Evolutionary conservation across 2,329 filamentous ascomycete genomes (phyloP).

Genomic region (Periglandula ipomoeae): DNA sequence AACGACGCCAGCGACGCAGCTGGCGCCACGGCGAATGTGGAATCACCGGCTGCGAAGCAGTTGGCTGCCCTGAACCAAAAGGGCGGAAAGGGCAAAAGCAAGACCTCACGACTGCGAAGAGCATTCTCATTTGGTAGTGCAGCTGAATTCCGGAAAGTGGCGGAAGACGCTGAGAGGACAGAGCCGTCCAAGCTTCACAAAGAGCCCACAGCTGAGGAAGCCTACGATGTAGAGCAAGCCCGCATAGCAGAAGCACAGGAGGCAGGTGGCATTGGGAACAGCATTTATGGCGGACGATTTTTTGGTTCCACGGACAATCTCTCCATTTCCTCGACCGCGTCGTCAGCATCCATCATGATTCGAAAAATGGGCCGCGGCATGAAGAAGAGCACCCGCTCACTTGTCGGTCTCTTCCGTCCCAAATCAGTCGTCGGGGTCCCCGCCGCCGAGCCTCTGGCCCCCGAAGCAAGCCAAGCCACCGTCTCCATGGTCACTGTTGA

Average conservation of each 20-base stretch:
- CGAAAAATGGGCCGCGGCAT: slow-evolving; percentile 98
- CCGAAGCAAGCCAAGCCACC: slow-evolving; percentile 65
- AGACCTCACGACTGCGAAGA: slow-evolving; percentile 75
- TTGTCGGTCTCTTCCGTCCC: slow-evolving; percentile 89
- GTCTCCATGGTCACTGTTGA: slow-evolving; percentile 96
- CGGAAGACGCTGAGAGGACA: slow-evolving; percentile 30
- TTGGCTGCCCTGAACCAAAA: slow-evolving; percentile 82
- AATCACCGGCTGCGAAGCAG: slow-evolving; percentile 72
- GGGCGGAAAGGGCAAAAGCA: slow-evolving; percentile 68
- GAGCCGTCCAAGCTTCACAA: slow-evolving; percentile 53
- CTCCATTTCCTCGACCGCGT: slow-evolving; percentile 82
- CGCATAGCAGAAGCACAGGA: slow-evolving; percentile 90
- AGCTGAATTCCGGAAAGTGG: slow-evolving; percentile 74
- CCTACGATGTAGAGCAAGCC: slow-evolving; percentile 78
- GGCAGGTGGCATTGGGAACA: slow-evolving; percentile 81
- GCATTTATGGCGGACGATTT: slow-evolving; percentile 82
- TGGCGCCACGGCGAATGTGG: slow-evolving; percentile 27
- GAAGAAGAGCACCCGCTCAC: slow-evolving; percentile 84
- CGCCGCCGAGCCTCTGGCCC: slow-evolving; percentile 55
- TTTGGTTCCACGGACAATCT: slow-evolving; percentile 94
- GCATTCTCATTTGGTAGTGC: slow-evolving; percentile 97
- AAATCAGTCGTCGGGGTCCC: slow-evolving; percentile 82
- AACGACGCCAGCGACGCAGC: slow-evolving; percentile 36
- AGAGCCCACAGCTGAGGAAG: slow-evolving; percentile 51
- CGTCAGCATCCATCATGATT: slow-evolving; percentile 86